Percentiles rank a stretch among this genome's conserved stretches.
These are phyloP conservation scores for Trypanosoma melophagium DNA, from an alignment of 208 protist genomes.

Conservation along the genomic window DNA sequence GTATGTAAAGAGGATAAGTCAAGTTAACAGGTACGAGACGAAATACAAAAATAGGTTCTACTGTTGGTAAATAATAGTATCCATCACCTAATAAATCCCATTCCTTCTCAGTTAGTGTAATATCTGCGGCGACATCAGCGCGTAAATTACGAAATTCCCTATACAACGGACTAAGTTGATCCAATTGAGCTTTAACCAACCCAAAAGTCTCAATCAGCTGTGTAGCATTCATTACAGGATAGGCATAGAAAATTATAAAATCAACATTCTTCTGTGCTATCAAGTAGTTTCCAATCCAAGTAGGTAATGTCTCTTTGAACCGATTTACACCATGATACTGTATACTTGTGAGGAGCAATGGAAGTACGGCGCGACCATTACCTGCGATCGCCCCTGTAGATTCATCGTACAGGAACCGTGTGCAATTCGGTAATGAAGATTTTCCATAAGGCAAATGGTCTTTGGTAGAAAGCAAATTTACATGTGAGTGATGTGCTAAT, in stretches of 20 bases:
- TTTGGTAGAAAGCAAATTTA: neutral
- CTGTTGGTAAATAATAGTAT: conserved; percentile 9
- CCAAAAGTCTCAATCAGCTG: conserved; percentile 13
- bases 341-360: conserved; percentile 19
- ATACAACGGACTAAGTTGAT: conserved; percentile 4
- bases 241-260: conserved; percentile 23
- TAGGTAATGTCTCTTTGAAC: conserved; percentile 21
- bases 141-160: conserved; percentile 9
- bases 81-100: conserved; percentile 13
- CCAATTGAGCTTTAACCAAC: conserved; percentile 4
- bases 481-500: neutral
- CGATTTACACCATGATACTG: conserved; percentile 20
- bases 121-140: conserved; percentile 7
- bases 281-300: conserved; percentile 23
- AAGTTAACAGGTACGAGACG: conserved; percentile 20
- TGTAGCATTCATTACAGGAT: conserved; percentile 12
- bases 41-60: conserved; percentile 11
- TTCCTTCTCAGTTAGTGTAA: conserved; percentile 5
- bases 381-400: conserved; percentile 8
- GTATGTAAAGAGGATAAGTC: conserved; percentile 23
- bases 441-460: neutral
- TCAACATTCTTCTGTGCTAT: conserved; percentile 21
- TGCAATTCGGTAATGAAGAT: neutral
- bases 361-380: conserved; percentile 18
- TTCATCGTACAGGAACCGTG: conserved; percentile 2